Evolutionary conservation across 2,329 filamentous ascomycete species (phyloP), one percentile per base, ranked within the genome.

Genomic region (Colletotrichum caudatum): DNA sequence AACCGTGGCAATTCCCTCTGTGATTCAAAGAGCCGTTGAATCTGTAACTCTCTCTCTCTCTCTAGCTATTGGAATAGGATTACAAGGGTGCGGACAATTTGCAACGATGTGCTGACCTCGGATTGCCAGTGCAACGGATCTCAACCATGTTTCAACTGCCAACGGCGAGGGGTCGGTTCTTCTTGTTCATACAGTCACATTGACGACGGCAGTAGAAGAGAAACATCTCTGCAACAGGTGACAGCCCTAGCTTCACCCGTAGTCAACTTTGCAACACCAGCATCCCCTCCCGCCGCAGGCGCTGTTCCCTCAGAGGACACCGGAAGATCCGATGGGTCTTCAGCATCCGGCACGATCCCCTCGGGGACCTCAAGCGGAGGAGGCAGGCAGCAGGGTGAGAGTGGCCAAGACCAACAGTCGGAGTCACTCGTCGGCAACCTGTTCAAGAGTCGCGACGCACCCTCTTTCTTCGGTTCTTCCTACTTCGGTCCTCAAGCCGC

Each of bases 401-500:
- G 29, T 16, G 59, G 65, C 14, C 65, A 64, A 33, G 69, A 71
- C 16, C 69, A 71, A 39, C 59, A 58, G 1, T 20, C 65, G 2
- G 69, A 68, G n/a, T 64, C 62, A 9, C 44, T 67, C n/a, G 69
- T 79, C 54, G 78, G 78, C 39, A 77, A 78, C 51, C 74, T 80
- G 9, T 78, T 75, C 66, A 78, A 78, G 64, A 76, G 77, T 11
- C 75, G 78, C 41, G 78, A 76, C 41, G 78, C 78, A 60, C 75
- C 77, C 7, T 77, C 78, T 11, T 79, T 78, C 58, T 78, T 78
- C 51, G 78, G 78, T 7, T 76, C 75, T 57, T 79, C 78, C 1
- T 80, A 80, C 69, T 79, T 80, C 73, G 78, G 78, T 11, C 78
- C 77, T 59, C 78, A 80, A 57, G 77, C 78, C 5, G 78, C 78